Evolutionary conservation across 75 land plant genomes (phyloP), one percentile per base, ranked within the genome.

Genomic region (Pinus taeda): DNA sequence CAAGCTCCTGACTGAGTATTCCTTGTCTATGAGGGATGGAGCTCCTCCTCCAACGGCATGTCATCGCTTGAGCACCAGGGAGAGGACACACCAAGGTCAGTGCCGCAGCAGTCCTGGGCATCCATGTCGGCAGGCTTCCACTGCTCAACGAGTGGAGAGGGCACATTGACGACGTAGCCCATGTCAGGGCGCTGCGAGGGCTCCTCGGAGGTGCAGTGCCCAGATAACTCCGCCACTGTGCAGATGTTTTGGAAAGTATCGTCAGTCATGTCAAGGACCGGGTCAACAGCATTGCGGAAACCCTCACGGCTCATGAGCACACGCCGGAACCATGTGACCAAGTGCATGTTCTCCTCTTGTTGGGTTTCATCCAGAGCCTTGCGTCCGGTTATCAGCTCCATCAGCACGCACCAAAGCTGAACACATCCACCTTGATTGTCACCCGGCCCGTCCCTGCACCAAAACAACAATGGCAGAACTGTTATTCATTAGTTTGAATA

Each of bases 391-490:
- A 96, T 90, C 53, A 96, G 80, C 85, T 96, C 98, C 99, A 96
- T 96, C 57, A 96, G 74, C 59, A 94, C 57, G 94, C 99, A 4
- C 99, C 99, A 37, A 92, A 96, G 89, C 98, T 94, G 90, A 85
- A 96, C 7, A 96, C 92, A 45, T 94, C 98, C 15, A 83, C 91
- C 80, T 94, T 96, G 7, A 93, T 94, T 24, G 98, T 96, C 74
- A 96, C 95, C 36, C 92, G 83, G 33, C 98, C 98, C 3, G 95
- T 92, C 57, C 87, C 95, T 92, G 92, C 62, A 76, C n/a, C 75
- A 59, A 13, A 60, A 18, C 6, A 60, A 60, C 62, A 49, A 49
- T 49, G 55, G 55, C 55, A 49, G 55, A 49, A 49, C 12, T 49
- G 55, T 49, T 49, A 49, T 45, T 8, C 7, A 7, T 45, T 45